These are phyloP conservation scores for Wickerhamiella pararugosa DNA, from an alignment of 1,139 yeast genomes.

Conservation along the genomic window DNA sequence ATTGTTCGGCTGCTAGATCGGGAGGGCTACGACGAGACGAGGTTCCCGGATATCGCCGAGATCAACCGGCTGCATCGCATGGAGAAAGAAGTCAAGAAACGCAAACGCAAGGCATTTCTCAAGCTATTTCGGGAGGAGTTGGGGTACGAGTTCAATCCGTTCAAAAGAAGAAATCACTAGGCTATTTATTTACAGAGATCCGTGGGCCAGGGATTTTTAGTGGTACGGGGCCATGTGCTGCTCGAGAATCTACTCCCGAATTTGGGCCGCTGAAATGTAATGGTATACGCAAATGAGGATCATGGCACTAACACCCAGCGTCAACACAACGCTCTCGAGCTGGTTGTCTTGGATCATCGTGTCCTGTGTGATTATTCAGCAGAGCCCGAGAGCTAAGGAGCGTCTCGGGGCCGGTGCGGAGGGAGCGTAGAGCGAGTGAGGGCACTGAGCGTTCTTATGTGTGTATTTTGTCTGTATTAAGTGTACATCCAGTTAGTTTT, in stretches of 20 bases:
- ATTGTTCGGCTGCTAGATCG: constrained; percentile 55
- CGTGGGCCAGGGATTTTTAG: neutral
- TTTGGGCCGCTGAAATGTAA: constrained; percentile 27
- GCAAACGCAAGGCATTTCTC: constrained; percentile 13
- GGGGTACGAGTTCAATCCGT: constrained; percentile 11
- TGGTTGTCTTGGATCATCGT: constrained; percentile 70
- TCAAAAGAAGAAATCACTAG: neutral
- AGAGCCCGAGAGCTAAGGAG: too few relatives aligned
- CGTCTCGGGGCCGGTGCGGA: too few relatives aligned
- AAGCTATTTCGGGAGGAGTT: constrained; percentile 15
- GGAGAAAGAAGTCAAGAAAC: constrained; percentile 9
- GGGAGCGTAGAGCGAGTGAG: too few relatives aligned
- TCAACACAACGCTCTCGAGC: constrained; percentile 54
- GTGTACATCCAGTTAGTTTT: neutral
- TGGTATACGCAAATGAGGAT: constrained; percentile 61
- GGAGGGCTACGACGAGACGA: constrained; percentile 10
- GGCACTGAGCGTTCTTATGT: too few relatives aligned
- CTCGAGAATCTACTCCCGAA: neutral
- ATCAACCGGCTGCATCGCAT: constrained; percentile 7
- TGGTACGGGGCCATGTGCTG: neutral
- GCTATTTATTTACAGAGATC: neutral
- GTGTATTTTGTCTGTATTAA: too few relatives aligned
- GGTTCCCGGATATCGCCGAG: constrained; percentile 9
- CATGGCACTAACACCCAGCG: constrained; percentile 64
- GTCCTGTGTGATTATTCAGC: too few relatives aligned